These are phyloP conservation scores for Phytophthora tentaculata DNA, from an alignment of 352 stramenopile species.

Conservation along the genomic window DNA sequence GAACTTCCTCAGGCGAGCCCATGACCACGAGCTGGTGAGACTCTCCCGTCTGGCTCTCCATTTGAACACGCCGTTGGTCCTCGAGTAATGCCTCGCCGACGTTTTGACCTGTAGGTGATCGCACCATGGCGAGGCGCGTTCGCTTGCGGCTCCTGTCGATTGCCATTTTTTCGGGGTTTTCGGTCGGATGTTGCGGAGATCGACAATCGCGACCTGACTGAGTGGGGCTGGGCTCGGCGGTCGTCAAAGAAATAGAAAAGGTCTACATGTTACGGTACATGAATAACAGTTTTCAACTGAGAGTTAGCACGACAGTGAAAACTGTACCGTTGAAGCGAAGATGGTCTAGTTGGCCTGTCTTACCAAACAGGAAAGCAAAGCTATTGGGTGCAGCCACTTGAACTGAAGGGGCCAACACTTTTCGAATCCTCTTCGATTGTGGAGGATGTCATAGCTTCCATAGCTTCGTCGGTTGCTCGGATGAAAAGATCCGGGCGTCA, in stretches of 20 bases:
- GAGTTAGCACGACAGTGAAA: conserved; percentile 5
- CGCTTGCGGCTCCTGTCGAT: conserved; percentile 19
- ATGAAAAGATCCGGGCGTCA: no score
- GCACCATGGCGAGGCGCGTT: conserved; percentile 24
- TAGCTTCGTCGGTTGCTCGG: no score
- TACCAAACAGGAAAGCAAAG: no score
- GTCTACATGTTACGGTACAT: neutral
- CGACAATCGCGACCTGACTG: conserved; percentile 18
- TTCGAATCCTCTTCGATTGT: no score
- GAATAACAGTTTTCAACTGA: conserved; percentile 15
- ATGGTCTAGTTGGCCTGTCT: neutral
- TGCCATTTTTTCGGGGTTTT: conserved; percentile 18
- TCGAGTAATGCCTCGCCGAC: conserved; percentile 2
- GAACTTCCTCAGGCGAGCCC: conserved; percentile 27
- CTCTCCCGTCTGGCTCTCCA: conserved; percentile 20
- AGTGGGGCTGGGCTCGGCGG: conserved; percentile 12
- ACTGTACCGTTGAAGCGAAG: neutral
- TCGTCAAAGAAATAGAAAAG: neutral
- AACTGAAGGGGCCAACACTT: no score
- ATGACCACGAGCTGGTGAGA: conserved; percentile 25
- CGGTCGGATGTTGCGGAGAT: neutral
- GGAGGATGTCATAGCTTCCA: no score
- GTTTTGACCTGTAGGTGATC: conserved; percentile 10
- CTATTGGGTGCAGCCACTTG: no score
- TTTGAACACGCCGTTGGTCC: conserved; percentile 23